Base-by-base conservation (phyloP, 163 green algal species). In the Scenedesmus sp. region DNA sequence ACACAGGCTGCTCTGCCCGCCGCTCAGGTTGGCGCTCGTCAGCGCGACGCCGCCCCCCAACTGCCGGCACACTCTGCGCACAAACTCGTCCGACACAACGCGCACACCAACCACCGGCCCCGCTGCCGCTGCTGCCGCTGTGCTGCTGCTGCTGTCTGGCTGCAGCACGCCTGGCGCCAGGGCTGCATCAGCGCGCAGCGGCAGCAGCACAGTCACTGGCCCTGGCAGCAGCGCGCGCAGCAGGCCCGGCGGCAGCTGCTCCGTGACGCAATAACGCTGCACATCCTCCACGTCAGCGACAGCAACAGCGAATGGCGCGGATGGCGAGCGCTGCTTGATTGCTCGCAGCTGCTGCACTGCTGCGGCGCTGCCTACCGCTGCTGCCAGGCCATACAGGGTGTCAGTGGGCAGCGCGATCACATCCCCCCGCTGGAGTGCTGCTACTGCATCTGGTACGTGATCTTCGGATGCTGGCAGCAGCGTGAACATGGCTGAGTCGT, bases 1-100 rank as follows among this genome's bases (percentile, higher is more conserved):
- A 15, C 37, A 40, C 18, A 96, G 2, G 35, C 86, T 93, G 90
- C 91, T 95, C 70, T 68, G 22, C 49, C 42, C 80, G 22, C 96
- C 96, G 79, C 94, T 97, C n/a, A 93, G 24, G 87, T 98, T 98
- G 78, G 96, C 96, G 40, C 88, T 95, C 6, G 96, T 98, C 18
- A 98, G 91, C 24, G 95, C 96, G 68, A 98, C 61, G 5, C 96
- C 92, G 24, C 86, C 89, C 3, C 93, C 92, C 78, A 96, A 88
- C 40, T 82, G 35, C 3, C 91, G 70, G 73, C 93, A 96, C 18
- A 98, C 88, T 20, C 91, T 85, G 0, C 93, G 80, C 37, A 97
- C 92, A 68, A 98, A 98, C 42, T 83, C 87, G 10, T 81, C 68
- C 43, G 96, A 94, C 2, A 97, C 96, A 2, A 98, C 93, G 40